Conservation (phyloP, 208 protist genomes). For the Trypanosoma melophagium region DNA sequence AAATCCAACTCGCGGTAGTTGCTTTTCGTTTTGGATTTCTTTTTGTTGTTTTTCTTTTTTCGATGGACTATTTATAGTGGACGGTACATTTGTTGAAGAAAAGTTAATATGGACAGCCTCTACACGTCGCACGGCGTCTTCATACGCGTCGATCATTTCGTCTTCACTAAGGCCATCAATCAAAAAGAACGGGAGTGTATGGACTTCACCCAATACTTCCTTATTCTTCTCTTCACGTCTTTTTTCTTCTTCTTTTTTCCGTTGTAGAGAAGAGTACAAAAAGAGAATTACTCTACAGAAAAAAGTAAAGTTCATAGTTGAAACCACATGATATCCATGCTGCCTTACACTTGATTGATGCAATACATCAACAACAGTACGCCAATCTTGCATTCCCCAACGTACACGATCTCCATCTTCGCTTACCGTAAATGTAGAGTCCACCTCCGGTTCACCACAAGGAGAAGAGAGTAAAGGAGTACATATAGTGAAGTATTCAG, state of each 20-base stretch:
- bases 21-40: neutral
- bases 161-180: conserved; percentile 42
- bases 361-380: conserved; percentile 47
- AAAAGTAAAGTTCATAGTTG: conserved; percentile 46
- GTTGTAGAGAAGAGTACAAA: conserved; percentile 44
- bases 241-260: conserved; percentile 1
- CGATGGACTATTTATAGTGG: neutral
- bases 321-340: conserved; percentile 58
- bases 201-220: neutral
- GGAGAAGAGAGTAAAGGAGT: neutral
- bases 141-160: conserved; percentile 44
- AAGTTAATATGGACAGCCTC: neutral
- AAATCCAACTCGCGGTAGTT: no score
- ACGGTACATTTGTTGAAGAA: neutral
- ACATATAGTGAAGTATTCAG: conserved; percentile 26
- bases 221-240: neutral
- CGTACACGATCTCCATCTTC: conserved; percentile 10
- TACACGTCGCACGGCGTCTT: conserved; percentile 28
- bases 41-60: neutral
- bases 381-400: conserved; percentile 43
- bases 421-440: neutral
- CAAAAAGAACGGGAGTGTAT: conserved; percentile 28
- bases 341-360: conserved; percentile 38
- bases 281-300: conserved; percentile 69
- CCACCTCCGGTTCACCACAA: neutral